Evolutionary conservation across 257 asterid species (phyloP).

Genomic region (Solanum clarkiae): DNA sequence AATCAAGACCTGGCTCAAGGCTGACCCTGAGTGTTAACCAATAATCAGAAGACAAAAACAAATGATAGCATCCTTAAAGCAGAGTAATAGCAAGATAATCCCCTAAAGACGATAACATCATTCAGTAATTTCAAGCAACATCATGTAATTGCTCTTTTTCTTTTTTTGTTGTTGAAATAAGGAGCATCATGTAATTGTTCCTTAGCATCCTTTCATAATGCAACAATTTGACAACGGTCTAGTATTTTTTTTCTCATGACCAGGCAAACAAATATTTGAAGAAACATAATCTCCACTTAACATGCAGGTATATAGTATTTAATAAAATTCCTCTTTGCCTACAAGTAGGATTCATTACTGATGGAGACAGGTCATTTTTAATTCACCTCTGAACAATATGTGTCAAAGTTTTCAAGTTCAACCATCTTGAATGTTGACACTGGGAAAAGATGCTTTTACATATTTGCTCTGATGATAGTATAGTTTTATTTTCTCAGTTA

Average conservation of each 20-base stretch:
- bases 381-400: not conserved
- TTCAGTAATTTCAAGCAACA: not conserved
- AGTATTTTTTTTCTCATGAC: not conserved
- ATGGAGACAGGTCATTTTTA: not conserved
- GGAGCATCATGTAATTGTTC: not conserved
- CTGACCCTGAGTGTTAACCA: too few species aligned
- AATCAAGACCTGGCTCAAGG: too few species aligned
- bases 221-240: not conserved
- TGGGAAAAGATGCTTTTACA: not conserved
- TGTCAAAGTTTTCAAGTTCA: not conserved
- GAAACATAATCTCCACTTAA: not conserved
- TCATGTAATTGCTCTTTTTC: not conserved
- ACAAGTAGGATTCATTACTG: not conserved
- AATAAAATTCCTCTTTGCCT: not conserved
- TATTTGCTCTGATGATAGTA: not conserved
- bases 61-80: not conserved
- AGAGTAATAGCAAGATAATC: not conserved
- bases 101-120: not conserved
- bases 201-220: too few species aligned
- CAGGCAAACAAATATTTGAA: not conserved
- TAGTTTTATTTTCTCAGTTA: not conserved
- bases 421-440: not conserved
- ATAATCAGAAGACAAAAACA: too few species aligned
- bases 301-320: not conserved
- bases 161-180: not conserved